Percentiles rank a stretch among this genome's conserved stretches.
Evolutionary conservation across 768 basidiomycete species (phyloP).

Genomic region (Suillus variegatus): DNA sequence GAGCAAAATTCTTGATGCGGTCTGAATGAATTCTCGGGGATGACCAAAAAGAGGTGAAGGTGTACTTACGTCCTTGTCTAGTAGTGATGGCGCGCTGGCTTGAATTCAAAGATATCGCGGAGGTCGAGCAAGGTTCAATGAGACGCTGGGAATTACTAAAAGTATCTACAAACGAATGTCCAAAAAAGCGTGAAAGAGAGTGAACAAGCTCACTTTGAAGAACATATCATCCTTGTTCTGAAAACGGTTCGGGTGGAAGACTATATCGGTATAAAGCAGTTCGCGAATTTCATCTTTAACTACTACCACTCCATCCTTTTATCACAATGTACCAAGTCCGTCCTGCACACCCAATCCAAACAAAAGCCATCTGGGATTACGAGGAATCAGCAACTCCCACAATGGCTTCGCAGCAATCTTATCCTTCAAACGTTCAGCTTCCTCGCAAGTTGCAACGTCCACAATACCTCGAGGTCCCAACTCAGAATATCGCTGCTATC

Average conservation of each 20-base stretch:
- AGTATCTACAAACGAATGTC: conserved; percentile 35
- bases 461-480: conserved; percentile 54
- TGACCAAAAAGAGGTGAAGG: conserved; percentile 19
- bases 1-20: conserved; percentile 17
- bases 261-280: conserved; percentile 30
- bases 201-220: background rate
- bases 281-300: conserved; percentile 5
- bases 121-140: conserved; percentile 12
- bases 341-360: conserved; percentile 36
- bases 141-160: conserved; percentile 26
- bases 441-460: conserved; percentile 74
- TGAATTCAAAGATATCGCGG: conserved; percentile 11
- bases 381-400: conserved; percentile 30
- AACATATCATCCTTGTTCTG: conserved; percentile 39
- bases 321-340: conserved; percentile 33
- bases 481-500: conserved; percentile 54
- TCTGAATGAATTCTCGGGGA: background rate
- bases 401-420: conserved; percentile 29
- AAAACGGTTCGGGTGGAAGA: conserved; percentile 15
- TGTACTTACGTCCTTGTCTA: conserved; percentile 11
- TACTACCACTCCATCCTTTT: too few species aligned
- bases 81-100: conserved; percentile 24
- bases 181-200: conserved; percentile 33
- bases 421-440: conserved; percentile 52
- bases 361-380: conserved; percentile 38